Percentiles rank a stretch among this genome's conserved stretches.
These are phyloP conservation scores for Quercus aquifolioides DNA, from an alignment of 306 rosid genomes.

Conservation along the genomic window DNA sequence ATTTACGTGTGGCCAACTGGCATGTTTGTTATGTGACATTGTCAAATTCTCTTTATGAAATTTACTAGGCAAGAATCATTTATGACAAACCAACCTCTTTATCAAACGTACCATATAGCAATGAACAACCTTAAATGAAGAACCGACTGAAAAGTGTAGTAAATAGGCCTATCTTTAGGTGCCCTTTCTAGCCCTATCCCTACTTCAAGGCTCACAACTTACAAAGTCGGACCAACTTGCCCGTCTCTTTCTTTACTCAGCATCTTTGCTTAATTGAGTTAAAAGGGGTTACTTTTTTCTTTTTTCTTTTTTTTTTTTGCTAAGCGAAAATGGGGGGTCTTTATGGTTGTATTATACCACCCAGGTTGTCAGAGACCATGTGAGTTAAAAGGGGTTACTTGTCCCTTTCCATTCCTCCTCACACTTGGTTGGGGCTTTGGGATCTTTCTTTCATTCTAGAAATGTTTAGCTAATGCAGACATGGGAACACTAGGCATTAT, in stretches of 20 bases:
- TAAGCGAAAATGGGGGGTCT: no score
- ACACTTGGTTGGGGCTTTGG: no score
- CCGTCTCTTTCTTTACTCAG: background rate
- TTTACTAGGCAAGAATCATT: background rate
- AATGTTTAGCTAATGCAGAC: no score
- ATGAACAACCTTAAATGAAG: background rate
- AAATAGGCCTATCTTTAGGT: conserved; percentile 1
- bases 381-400: no score
- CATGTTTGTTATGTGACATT: background rate
- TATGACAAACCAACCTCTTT: background rate
- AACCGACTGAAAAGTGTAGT: background rate
- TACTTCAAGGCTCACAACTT: background rate
- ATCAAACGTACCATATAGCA: background rate
- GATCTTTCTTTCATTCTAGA: no score
- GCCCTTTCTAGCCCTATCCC: background rate
- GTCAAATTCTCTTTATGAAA: background rate
- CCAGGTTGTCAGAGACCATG: no score
- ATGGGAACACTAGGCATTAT: no score
- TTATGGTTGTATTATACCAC: no score
- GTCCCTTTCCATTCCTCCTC: no score
- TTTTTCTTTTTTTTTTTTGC: no score
- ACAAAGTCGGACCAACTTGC: background rate
- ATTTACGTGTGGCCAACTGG: background rate
- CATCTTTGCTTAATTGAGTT: background rate
- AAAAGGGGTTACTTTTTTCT: no score